These are phyloP conservation scores for Candida glaebosa DNA, from an alignment of 805 yeast species.

Conservation along the genomic window DNA sequence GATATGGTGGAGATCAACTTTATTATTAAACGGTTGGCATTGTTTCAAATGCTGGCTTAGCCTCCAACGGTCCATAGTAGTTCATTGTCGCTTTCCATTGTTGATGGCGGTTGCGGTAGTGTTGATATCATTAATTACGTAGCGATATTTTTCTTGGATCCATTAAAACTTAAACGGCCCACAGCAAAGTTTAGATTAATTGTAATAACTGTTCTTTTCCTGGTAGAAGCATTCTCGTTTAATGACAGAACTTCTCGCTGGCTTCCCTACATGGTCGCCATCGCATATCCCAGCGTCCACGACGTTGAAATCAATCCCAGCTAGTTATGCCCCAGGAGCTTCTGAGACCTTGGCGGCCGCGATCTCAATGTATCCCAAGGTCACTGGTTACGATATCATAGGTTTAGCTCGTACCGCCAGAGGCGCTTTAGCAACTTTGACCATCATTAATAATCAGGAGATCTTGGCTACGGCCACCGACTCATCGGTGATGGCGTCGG, in stretches of 20 bases:
- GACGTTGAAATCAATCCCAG: constrained; percentile 20
- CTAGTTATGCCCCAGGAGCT: constrained; percentile 22
- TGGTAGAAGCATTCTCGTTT: background rate
- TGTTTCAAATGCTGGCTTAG: too few relatives aligned
- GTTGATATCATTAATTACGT: too few relatives aligned
- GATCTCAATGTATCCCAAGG: constrained; percentile 1
- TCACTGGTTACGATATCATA: background rate
- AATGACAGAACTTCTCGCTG: background rate
- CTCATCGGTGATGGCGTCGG: constrained; percentile 18
- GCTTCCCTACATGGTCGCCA: constrained; percentile 22
- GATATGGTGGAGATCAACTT: too few relatives aligned
- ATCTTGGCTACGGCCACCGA: constrained; percentile 36
- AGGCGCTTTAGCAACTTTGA: constrained; percentile 33
- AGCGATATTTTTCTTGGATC: too few relatives aligned
- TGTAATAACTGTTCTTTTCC: too few relatives aligned
- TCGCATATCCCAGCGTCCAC: constrained; percentile 25
- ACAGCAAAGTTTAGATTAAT: too few relatives aligned
- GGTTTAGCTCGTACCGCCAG: constrained; percentile 12
- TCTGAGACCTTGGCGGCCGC: constrained; percentile 17
- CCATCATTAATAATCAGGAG: constrained; percentile 27
- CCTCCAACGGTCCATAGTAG: too few relatives aligned
- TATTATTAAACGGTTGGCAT: too few relatives aligned
- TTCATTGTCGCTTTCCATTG: too few relatives aligned
- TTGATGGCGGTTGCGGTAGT: too few relatives aligned
- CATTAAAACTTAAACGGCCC: too few relatives aligned